Evolutionary conservation across 1,139 yeast species (phyloP), one percentile per base, ranked within the genome.

Genomic region (Ogataea hybrid): DNA sequence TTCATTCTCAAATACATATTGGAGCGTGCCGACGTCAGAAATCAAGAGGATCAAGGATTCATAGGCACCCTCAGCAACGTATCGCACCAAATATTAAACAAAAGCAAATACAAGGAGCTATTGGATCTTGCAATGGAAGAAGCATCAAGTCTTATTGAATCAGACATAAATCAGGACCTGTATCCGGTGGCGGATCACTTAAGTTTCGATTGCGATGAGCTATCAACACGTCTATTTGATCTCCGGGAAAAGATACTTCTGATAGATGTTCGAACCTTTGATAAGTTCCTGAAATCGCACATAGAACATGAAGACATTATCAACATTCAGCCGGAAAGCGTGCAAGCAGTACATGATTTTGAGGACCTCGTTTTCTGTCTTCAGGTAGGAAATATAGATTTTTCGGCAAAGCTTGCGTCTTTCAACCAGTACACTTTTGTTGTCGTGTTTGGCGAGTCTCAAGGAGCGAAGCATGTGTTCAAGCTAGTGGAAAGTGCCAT

Each of bases 281-380:
- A 69, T 18, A 81, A 76, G 32, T 86, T 73, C 59, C 72, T 76
- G 34, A 69, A 68, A 39, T 73, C 76, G 29, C 95, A 84, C 57
- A 77, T 89, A 25, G 54, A 47, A 20, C 42, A 46, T 27, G 32
- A 66, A 1, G 74, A 81, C 36, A 62, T 82, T 7, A 73, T 85
- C 14, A 84, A 89, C 57, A 74, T 88, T 11, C 95, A 85, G 43
- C 96, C 96, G 0, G 65, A 77, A 4, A 68, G 79, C 5, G 63
- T 76, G 29, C 62, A 71, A 21, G 61, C 66, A 3, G 64, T 65
- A 7, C 68, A 73, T 48, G 70, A 73, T 2, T 90, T 83, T 53
- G 67, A 64, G 39, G 87, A 81, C 41, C 61, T 88, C 22, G 85
- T 82, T 52, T 75, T 71, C 28, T 64, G 76, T 25, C 67, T 90